Conservation (phyloP, 805 yeast species). For the Grigorovia jiainica region DNA sequence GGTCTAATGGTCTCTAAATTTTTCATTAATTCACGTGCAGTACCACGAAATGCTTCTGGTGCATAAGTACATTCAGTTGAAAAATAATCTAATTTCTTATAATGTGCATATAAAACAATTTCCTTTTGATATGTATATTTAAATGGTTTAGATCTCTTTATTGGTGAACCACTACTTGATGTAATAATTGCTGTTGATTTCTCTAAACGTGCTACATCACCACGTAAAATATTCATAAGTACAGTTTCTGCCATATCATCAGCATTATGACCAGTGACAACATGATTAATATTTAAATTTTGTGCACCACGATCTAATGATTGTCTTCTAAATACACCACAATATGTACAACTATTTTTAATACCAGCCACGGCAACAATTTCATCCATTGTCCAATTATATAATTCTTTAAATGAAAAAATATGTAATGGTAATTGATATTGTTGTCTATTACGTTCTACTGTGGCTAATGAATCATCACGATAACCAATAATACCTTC, state of each 20-base stretch:
- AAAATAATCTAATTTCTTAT: conserved; percentile 87
- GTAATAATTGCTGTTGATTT: conserved; percentile 82
- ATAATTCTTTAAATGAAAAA: conserved; percentile 78
- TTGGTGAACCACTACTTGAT: conserved; percentile 72
- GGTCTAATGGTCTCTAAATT: conserved; percentile 86
- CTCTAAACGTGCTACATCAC: conserved; percentile 91
- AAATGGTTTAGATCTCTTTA: conserved; percentile 90
- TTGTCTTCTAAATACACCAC: conserved; percentile 95
- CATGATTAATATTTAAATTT: conserved; percentile 74
- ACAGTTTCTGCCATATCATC: conserved; percentile 99
- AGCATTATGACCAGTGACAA: conserved; percentile 97
- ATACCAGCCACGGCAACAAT: conserved; percentile 92
- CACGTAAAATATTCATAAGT: conserved; percentile 85
- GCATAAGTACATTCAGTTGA: conserved; percentile 97
- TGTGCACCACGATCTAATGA: conserved; percentile 95
- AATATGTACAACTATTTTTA: conserved; percentile 90
- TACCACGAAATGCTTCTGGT: conserved; percentile 97
- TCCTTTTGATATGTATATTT: conserved; percentile 95
- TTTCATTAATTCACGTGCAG: conserved; percentile 87
- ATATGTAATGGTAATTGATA: conserved; percentile 71
- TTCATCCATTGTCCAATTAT: conserved; percentile 98
- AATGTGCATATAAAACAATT: conserved; percentile 93
- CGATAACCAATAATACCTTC: conserved; percentile 97
- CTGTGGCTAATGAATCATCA: conserved; percentile 95
- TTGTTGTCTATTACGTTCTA: conserved; percentile 82